A percentile compares a stretch with the other conserved stretches of the same genome.
These are phyloP conservation scores for Blastocystis sp. DNA, from an alignment of 352 stramenopile species.

Conservation along the genomic window DNA sequence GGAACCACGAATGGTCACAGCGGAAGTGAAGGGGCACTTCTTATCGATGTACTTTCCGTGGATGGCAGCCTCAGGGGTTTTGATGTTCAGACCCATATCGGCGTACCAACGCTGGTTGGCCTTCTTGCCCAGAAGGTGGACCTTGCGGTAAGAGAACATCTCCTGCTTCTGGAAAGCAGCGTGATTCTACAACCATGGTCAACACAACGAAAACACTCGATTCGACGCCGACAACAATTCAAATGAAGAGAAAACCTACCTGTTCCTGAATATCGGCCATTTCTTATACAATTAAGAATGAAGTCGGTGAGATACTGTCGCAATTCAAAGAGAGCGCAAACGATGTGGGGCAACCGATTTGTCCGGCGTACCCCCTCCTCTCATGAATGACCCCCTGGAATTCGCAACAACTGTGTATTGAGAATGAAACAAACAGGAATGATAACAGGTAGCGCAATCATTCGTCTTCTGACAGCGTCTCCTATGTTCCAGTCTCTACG, in stretches of 20 bases:
- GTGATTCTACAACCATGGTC: conserved; percentile 16
- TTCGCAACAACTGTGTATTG: too few species aligned
- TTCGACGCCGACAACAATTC: background rate
- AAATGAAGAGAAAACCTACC: conserved; percentile 2
- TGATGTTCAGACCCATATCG: conserved; percentile 48
- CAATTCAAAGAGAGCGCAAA: conserved; percentile 3
- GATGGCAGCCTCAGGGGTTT: conserved; percentile 44
- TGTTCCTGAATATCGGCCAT: conserved; percentile 54
- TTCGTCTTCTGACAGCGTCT: background rate
- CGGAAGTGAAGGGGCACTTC: conserved; percentile 98
- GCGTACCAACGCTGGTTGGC: conserved; percentile 55
- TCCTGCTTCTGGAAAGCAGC: conserved; percentile 57
- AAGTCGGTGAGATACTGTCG: conserved; percentile 30
- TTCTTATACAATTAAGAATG: background rate
- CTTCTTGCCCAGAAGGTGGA: conserved; percentile 52
- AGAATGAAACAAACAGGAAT: too few species aligned
- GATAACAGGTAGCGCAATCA: background rate
- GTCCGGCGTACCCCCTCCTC: too few species aligned
- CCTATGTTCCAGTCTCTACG: too few species aligned
- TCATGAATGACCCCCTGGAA: too few species aligned
- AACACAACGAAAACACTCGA: background rate
- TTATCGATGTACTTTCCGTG: conserved; percentile 92
- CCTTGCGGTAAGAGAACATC: conserved; percentile 56
- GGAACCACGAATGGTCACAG: conserved; percentile 94
- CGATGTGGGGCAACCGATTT: too few species aligned